These are phyloP conservation scores for Ilex paraguariensis DNA, from an alignment of 305 asterid genomes.

Conservation along the genomic window DNA sequence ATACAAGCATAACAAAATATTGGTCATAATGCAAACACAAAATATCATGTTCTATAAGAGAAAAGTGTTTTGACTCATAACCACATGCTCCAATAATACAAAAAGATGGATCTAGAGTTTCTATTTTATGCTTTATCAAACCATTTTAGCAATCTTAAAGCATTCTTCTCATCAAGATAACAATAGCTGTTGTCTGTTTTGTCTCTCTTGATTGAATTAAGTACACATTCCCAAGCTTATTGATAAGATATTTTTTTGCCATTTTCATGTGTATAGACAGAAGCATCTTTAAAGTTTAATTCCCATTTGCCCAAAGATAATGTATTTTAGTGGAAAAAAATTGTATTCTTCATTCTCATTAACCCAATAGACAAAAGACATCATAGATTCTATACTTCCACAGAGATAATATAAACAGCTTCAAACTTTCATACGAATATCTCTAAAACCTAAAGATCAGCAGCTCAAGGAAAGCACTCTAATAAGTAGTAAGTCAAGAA, in stretches of 20 bases:
- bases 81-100: conserved; percentile 11
- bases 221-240: conserved; percentile 27
- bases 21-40: background rate
- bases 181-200: conserved; percentile 2
- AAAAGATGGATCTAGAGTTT: conserved; percentile 20
- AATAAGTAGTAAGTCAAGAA: background rate
- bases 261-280: conserved; percentile 31
- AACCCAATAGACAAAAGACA: conserved; percentile 39
- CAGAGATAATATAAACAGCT: background rate
- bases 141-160: conserved; percentile 25
- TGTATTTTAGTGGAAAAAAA: conserved; percentile 29
- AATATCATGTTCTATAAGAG: conserved; percentile 13
- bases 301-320: conserved; percentile 68
- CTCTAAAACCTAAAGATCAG: background rate
- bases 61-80: conserved; percentile 21
- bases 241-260: conserved; percentile 23
- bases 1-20: too few species aligned
- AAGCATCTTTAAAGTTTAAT: conserved; percentile 61
- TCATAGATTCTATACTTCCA: conserved; percentile 7
- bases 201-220: conserved; percentile 17
- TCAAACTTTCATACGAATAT: background rate
- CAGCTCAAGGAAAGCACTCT: background rate
- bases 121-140: conserved; percentile 17
- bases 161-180: conserved; percentile 14
- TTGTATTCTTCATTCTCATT: conserved; percentile 48